Evolutionary conservation across 2,329 filamentous ascomycete species (phyloP).

Genomic region (Zopfia rhizophila): DNA sequence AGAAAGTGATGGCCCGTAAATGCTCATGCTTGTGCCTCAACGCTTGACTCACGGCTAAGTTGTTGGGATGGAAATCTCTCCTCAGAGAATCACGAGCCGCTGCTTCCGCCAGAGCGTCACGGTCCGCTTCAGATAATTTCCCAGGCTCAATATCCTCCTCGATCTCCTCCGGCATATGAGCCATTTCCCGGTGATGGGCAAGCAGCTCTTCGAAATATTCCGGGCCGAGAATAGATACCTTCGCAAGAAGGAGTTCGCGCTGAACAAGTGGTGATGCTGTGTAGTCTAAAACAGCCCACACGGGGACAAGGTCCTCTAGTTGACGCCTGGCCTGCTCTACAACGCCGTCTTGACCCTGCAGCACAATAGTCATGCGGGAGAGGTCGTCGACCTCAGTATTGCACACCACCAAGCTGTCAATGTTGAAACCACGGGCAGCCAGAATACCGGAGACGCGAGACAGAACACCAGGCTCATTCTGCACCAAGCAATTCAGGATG

Average conservation of each 20-base stretch:
- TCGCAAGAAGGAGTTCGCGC: conserved; percentile 92
- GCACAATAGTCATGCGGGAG: conserved; percentile 98
- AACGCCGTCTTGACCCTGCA: conserved; percentile 94
- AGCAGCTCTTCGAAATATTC: conserved; percentile 99
- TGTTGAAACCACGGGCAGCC: conserved; percentile 97
- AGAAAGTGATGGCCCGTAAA: conserved; percentile 93
- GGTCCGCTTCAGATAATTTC: conserved; percentile 44
- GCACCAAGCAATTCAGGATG: conserved; percentile 96
- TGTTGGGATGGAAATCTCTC: conserved; percentile 87
- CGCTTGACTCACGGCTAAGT: conserved; percentile 85
- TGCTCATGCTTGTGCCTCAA: conserved; percentile 98
- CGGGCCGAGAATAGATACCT: conserved; percentile 94
- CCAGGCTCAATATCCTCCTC: conserved; percentile 34
- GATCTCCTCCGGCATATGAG: conserved; percentile 55
- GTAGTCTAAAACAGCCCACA: conserved; percentile 98
- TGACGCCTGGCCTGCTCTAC: conserved; percentile 97
- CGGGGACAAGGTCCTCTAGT: conserved; percentile 94
- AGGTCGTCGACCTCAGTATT: conserved; percentile 97
- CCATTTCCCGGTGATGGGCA: conserved; percentile 94
- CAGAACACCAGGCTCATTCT: conserved; percentile 97
- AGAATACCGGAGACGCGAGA: conserved; percentile 97
- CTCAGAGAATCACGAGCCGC: conserved; percentile 54
- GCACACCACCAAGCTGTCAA: conserved; percentile 97
- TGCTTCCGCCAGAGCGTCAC: conserved; percentile 39
- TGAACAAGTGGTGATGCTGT: conserved; percentile 92